Percentiles rank a stretch among this genome's conserved stretches.
phyloP scores from a whole-genome alignment of 2,329 filamentous ascomycete genomes.

The Exophiala viscosa region DNA sequence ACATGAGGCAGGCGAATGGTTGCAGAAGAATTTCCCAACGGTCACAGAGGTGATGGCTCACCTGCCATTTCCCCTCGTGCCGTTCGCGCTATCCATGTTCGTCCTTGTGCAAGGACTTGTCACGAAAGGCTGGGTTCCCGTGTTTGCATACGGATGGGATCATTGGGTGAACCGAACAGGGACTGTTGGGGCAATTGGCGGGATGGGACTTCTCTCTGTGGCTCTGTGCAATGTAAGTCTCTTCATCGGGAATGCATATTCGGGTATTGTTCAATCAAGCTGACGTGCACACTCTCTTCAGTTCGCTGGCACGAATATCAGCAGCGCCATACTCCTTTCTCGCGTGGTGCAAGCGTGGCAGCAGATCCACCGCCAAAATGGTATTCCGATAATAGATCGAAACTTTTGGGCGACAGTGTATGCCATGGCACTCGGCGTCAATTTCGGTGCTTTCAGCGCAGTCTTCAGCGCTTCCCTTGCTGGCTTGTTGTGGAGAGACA shows the following conservation, averaged over 20 bases:
- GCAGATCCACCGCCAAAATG: slow-evolving; percentile 51
- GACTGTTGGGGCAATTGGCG: slow-evolving; percentile 9
- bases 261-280: no score
- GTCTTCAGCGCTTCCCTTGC: slow-evolving; percentile 70
- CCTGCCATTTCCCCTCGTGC: slow-evolving; percentile 64
- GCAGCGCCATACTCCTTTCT: slow-evolving; percentile 68
- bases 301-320: slow-evolving; percentile 75
- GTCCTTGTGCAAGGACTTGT: slow-evolving; percentile 69
- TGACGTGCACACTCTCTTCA: slow-evolving; percentile 34
- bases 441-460: slow-evolving; percentile 70
- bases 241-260: background rate
- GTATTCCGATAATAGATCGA: slow-evolving; percentile 55
- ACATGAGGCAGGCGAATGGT: slow-evolving; percentile 52
- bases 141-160: slow-evolving; percentile 61
- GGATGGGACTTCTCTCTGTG: slow-evolving; percentile 69
- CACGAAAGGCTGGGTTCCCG: slow-evolving; percentile 69
- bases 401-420: slow-evolving; percentile 46
- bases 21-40: slow-evolving; percentile 67
- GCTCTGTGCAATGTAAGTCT: slow-evolving; percentile 66
- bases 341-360: slow-evolving; percentile 68
- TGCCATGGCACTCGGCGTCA: slow-evolving; percentile 68
- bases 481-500: slow-evolving; percentile 69
- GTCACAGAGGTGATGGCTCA: slow-evolving; percentile 62
- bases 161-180: slow-evolving; percentile 13
- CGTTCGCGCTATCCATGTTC: slow-evolving; percentile 72